Evolutionary conservation across 306 rosid species (phyloP).

Genomic region (Astragalus glycyphyllos): DNA sequence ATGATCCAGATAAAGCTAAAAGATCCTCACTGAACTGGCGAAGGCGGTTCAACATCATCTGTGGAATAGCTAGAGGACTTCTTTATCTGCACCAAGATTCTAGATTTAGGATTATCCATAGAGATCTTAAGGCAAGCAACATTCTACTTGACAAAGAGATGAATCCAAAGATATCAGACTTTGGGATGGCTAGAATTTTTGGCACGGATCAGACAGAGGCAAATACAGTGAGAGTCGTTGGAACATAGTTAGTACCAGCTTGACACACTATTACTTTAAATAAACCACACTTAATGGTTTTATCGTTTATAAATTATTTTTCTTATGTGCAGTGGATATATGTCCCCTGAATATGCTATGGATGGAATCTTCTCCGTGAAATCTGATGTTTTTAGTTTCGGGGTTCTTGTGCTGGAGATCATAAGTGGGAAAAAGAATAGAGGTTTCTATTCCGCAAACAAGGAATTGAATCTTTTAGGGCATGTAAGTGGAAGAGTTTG

Average conservation of each 20-base stretch:
- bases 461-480: conserved; percentile 71
- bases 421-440: conserved; percentile 73
- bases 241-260: conserved; percentile 75
- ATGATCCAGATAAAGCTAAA: conserved; percentile 53
- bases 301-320: not conserved
- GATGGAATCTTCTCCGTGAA: conserved; percentile 74
- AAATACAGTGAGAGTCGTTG: conserved; percentile 74
- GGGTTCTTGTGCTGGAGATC: conserved; percentile 75
- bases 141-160: conserved; percentile 68
- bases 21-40: conserved; percentile 60
- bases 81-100: conserved; percentile 89
- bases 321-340: conserved; percentile 64
- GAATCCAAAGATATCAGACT: conserved; percentile 81
- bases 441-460: conserved; percentile 62
- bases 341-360: conserved; percentile 88
- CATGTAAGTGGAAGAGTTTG: conserved; percentile 54
- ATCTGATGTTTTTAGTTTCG: conserved; percentile 82
- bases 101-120: conserved; percentile 77
- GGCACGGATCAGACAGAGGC: conserved; percentile 72
- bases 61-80: conserved; percentile 83
- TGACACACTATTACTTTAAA: not conserved
- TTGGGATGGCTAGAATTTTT: conserved; percentile 87
- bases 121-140: conserved; percentile 87
- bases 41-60: conserved; percentile 66
- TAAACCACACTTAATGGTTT: not conserved